Evolutionary conservation across 768 basidiomycete species (phyloP), one percentile per base, ranked within the genome.

Genomic region (Serendipita sp.): DNA sequence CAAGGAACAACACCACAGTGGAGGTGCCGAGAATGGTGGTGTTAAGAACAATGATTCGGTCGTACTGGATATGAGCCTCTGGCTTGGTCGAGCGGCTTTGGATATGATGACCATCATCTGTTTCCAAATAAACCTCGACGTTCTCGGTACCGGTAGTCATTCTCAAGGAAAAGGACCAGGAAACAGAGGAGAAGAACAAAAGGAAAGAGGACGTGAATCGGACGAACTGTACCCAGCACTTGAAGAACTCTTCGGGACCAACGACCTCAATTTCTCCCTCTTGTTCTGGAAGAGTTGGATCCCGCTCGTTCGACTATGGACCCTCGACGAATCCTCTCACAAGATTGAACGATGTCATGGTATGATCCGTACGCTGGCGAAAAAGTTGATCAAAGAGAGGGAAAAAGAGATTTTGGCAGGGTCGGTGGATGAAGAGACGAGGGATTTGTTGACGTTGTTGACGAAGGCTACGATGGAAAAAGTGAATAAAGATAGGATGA

Each of bases 401-500:
- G 55, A n/a, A 31, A 34, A 60, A 1, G 33, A 27, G 55, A 36
- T 60, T n/a, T 10, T 11, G 34, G 55, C 16, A 10, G 55, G 55
- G 16, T 10, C 6, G 3, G 3, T 31, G 16, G 33, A 60, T 10
- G 34, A 23, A n/a, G 10, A 67, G 0, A 75, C 75, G 18, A 77
- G 81, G 16, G 85, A 87, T 73, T 69, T 88, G 2, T 73, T 87
- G 3, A 82, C 81, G 0, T 68, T 86, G 31, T 74, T 87, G 2
- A 74, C 87, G 48, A 77, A 77, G 64, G 85, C 85, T 2, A 88
- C 87, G 69, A 78, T 83, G 74, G 79, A 82, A 1, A 83, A 88
- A 68, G 68, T 83, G 2, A 78, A 80, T 0, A 78, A 79, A 4
- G 74, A 67, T 52, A 83, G 84, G 69, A 74, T 74, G 43, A 73